Conservation (phyloP, 495 filamentous ascomycete species). For the Penicillium robsamsonii region DNA sequence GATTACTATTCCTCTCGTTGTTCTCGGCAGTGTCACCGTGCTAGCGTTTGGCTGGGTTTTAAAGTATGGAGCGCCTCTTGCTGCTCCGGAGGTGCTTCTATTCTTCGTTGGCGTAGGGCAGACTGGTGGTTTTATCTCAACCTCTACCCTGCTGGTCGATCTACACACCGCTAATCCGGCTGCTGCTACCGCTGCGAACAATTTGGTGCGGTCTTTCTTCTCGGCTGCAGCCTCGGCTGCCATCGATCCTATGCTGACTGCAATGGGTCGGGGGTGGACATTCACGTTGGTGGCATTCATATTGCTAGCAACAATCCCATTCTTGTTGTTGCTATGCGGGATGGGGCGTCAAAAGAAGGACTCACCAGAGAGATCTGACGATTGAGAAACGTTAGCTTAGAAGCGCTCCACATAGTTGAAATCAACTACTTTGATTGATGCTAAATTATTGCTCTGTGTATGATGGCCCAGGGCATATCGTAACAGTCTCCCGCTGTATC, state of each 20-base stretch:
- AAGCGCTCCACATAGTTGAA: neutral
- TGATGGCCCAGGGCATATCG: no score
- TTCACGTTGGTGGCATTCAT: conserved; percentile 37
- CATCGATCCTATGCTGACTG: conserved; percentile 58
- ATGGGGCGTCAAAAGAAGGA: conserved; percentile 8
- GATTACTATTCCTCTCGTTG: conserved; percentile 17
- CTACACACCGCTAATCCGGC: conserved; percentile 53
- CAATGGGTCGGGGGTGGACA: conserved; percentile 53
- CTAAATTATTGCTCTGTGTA: no score
- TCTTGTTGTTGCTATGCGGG: conserved; percentile 17
- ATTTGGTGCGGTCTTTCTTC: conserved; percentile 60
- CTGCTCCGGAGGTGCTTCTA: conserved; percentile 50
- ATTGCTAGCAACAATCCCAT: conserved; percentile 19
- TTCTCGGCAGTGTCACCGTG: conserved; percentile 14
- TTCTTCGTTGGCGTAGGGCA: conserved; percentile 53
- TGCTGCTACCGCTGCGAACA: conserved; percentile 63
- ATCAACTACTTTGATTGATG: neutral
- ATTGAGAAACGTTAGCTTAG: neutral
- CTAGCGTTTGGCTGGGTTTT: conserved; percentile 23
- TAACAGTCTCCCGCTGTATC: no score
- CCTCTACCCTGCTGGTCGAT: conserved; percentile 52
- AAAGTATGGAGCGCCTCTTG: conserved; percentile 40
- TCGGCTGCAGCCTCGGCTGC: conserved; percentile 58
- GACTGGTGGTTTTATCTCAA: conserved; percentile 49
- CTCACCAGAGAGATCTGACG: neutral